Evolutionary conservation across 495 filamentous ascomycete genomes (phyloP), one percentile per base, ranked within the genome.

Genomic region (Annulohypoxylon stygium): DNA sequence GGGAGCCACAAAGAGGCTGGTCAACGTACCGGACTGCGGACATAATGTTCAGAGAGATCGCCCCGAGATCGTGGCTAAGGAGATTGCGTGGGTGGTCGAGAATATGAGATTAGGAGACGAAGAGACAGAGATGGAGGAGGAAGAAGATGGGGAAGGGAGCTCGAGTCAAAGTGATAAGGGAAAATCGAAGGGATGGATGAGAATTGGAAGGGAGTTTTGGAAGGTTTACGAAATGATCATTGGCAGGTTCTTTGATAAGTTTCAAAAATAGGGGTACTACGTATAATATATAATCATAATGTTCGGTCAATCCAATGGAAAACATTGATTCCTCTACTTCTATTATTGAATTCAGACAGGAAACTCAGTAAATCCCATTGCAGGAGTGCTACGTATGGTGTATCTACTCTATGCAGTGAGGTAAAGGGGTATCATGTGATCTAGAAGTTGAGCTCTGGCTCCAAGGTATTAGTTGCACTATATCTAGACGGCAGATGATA

Each of bases 31-130:
- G 5, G 84, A 83, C 20, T 85, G 83, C 70, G 86, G 86, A 18
- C 86, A 88, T 72, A 77, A 87, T 78, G 79, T 88, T 11, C 81
- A 86, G 66, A 57, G 84, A 20, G 70, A 83, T 5, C 78, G 82
- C 7, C 86, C 85, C 36, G 86, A 86, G 55, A 78, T 85, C 11
- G 79, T 88, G 58, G 83, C 81, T 0, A 70, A 71, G 20, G 84
- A 84, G 73, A 79, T 87, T 7, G 62, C 58, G 67, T 88, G 86
- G 85, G 85, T 87, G 67, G 14, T 81, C 60, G 76, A 78, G 41
- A 76, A 77, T 62, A 16, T 41, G 57, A 65, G 53, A 5, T 23
- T 55, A 30, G 43, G 50, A 45, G 33, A 57, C 4, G 60, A 14
- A 47, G 59, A 68, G 20, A 45, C 7, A 10, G 45, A 50, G 50